These are phyloP conservation scores for Cladophialophora carrionii DNA, from an alignment of 2,329 filamentous ascomycete species.

Conservation along the genomic window DNA sequence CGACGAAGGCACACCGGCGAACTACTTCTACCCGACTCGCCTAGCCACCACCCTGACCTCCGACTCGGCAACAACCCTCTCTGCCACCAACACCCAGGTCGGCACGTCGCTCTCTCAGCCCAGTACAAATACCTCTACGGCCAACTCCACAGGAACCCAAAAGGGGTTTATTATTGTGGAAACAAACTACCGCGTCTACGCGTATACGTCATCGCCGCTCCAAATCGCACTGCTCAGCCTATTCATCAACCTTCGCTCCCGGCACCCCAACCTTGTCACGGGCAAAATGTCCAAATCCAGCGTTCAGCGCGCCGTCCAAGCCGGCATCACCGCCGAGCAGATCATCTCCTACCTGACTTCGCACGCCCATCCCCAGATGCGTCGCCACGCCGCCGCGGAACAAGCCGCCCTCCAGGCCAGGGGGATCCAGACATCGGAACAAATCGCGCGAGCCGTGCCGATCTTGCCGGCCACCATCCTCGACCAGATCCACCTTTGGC, in stretches of 20 bases:
- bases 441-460: constrained; percentile 49
- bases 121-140: constrained; percentile 35
- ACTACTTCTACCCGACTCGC: constrained; percentile 81
- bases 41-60: constrained; percentile 90
- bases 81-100: constrained; percentile 70
- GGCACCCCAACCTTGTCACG: constrained; percentile 91
- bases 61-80: constrained; percentile 70
- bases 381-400: constrained; percentile 59
- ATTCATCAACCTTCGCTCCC: constrained; percentile 83
- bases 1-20: constrained; percentile 43
- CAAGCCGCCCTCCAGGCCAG: constrained; percentile 39
- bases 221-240: constrained; percentile 93
- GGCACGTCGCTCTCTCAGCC: constrained; percentile 60
- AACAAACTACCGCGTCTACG: constrained; percentile 97
- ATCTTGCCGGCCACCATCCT: constrained; percentile 93
- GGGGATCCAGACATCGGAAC: constrained; percentile 39
- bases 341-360: constrained; percentile 91
- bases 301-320: constrained; percentile 80
- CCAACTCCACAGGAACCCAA: constrained; percentile 27
- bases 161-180: constrained; percentile 89
- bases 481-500: constrained; percentile 96
- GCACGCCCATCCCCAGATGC: constrained; percentile 94
- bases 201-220: constrained; percentile 90
- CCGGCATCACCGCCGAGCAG: constrained; percentile 92
- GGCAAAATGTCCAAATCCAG: constrained; percentile 88